Percentiles rank a stretch among this genome's conserved stretches.
Evolutionary conservation across 495 filamentous ascomycete genomes (phyloP).

Genomic region (Aspergillus indologenus): DNA sequence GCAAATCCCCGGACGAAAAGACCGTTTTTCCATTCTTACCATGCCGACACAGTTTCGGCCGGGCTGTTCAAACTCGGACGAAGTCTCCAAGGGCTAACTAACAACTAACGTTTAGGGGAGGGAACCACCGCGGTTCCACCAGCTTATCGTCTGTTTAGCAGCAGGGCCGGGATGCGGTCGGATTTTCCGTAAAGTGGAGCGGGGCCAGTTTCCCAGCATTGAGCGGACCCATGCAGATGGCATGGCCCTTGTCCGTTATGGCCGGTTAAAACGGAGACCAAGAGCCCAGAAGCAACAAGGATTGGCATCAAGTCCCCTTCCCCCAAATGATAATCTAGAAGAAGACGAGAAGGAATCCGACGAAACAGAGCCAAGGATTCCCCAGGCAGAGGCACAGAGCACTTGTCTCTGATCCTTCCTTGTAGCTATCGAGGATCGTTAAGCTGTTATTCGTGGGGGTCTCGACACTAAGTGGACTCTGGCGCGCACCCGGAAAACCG

Average conservation of each 20-base stretch:
- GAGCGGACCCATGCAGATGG: neutral
- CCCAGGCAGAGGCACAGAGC: neutral
- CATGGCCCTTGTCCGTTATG: neutral
- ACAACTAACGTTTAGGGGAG: neutral
- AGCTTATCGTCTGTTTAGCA: neutral
- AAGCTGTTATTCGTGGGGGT: conserved; percentile 18
- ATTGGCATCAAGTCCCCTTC: neutral
- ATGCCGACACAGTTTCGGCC: neutral
- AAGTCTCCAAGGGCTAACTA: neutral
- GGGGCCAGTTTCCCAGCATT: neutral
- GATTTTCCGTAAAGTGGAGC: neutral
- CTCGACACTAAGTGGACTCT: conserved; percentile 11
- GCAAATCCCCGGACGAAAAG: neutral
- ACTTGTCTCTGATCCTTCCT: conserved; percentile 2
- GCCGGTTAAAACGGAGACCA: neutral
- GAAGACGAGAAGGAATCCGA: neutral
- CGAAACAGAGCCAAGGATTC: neutral
- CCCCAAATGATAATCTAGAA: neutral
- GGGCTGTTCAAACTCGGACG: neutral
- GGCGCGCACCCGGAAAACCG: conserved; percentile 11
- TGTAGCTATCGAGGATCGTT: conserved; percentile 14
- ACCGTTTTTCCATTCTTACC: neutral
- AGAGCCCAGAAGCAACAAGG: neutral
- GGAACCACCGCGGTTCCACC: neutral
- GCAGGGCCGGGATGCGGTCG: neutral